These are phyloP conservation scores for Moniliophthora roreri DNA, from an alignment of 1,284 basidiomycete species.

Conservation along the genomic window DNA sequence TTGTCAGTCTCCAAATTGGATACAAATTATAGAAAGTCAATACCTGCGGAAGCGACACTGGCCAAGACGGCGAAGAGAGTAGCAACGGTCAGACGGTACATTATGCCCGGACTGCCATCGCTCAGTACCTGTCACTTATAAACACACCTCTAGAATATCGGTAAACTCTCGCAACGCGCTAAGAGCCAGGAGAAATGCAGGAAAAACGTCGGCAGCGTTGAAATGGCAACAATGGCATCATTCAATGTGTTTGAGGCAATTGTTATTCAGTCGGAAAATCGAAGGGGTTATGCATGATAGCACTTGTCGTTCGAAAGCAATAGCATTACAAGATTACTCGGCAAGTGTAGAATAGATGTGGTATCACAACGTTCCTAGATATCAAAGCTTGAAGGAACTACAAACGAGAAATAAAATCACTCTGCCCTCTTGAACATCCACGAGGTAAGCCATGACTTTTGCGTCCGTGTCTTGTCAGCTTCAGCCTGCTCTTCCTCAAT, in stretches of 20 bases:
- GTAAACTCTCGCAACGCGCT: conserved; percentile 30
- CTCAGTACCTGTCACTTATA: background rate
- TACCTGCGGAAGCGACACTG: conserved; percentile 42
- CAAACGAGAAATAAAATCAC: conserved; percentile 16
- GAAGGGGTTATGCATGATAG: background rate
- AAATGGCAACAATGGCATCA: conserved; percentile 20
- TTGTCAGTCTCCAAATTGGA: too few species aligned
- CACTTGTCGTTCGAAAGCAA: background rate
- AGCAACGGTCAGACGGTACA: conserved; percentile 28
- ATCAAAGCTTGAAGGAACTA: conserved; percentile 29
- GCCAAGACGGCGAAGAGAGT: conserved; percentile 28
- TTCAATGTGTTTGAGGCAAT: background rate
- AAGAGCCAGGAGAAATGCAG: conserved; percentile 23
- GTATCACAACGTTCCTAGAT: conserved; percentile 23
- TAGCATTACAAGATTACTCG: conserved; percentile 1
- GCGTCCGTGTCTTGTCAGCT: conserved; percentile 40
- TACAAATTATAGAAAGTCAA: too few species aligned
- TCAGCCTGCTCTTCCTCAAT: conserved; percentile 56
- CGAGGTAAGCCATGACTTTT: conserved; percentile 57
- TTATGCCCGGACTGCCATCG: conserved; percentile 10
- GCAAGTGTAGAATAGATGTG: conserved; percentile 16
- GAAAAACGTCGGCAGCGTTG: conserved; percentile 36
- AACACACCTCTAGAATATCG: conserved; percentile 25
- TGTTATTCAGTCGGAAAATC: conserved; percentile 1
- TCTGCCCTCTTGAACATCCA: conserved; percentile 55